Evolutionary conservation across 2,329 filamentous ascomycete genomes (phyloP).

Genomic region (Sarocladium kiliense): DNA sequence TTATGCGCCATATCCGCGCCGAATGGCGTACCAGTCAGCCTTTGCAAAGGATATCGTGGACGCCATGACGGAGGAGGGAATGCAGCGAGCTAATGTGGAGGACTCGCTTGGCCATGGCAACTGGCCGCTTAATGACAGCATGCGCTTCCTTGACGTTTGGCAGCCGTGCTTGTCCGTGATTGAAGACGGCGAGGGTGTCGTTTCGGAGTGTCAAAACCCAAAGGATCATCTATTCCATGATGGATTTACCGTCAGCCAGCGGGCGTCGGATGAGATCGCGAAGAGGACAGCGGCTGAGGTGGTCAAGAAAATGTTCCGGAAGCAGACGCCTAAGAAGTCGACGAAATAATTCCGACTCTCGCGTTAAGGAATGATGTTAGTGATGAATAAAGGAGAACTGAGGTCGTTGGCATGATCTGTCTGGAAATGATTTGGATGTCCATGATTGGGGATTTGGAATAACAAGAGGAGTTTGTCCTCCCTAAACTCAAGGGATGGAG

Average conservation of each 20-base stretch:
- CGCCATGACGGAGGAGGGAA: conserved; percentile 42
- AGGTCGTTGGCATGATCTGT: too few species aligned
- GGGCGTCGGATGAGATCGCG: conserved; percentile 21
- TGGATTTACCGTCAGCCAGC: conserved; percentile 37
- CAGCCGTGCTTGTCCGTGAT: conserved; percentile 33
- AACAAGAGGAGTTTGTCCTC: too few species aligned
- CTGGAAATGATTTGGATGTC: too few species aligned
- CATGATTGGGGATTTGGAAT: too few species aligned
- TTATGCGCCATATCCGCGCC: conserved; percentile 27
- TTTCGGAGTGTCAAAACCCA: conserved; percentile 33
- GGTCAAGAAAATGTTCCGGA: conserved; percentile 10
- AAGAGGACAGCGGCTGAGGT: conserved; percentile 16
- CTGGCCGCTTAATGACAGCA: conserved; percentile 21
- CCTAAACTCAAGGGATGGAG: too few species aligned
- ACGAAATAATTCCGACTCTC: background rate
- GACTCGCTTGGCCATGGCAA: conserved; percentile 41
- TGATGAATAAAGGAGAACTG: too few species aligned
- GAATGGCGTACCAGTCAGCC: conserved; percentile 39
- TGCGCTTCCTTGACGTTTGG: conserved; percentile 36
- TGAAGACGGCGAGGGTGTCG: conserved; percentile 1
- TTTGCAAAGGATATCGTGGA: conserved; percentile 34
- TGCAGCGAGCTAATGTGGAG: conserved; percentile 34
- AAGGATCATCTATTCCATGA: conserved; percentile 48
- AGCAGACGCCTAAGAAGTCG: background rate
- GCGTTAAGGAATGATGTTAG: too few species aligned